Percentiles rank a stretch among this genome's conserved stretches.
Evolutionary conservation across 2,329 filamentous ascomycete species (phyloP).

Genomic region (Nemania diffusa): DNA sequence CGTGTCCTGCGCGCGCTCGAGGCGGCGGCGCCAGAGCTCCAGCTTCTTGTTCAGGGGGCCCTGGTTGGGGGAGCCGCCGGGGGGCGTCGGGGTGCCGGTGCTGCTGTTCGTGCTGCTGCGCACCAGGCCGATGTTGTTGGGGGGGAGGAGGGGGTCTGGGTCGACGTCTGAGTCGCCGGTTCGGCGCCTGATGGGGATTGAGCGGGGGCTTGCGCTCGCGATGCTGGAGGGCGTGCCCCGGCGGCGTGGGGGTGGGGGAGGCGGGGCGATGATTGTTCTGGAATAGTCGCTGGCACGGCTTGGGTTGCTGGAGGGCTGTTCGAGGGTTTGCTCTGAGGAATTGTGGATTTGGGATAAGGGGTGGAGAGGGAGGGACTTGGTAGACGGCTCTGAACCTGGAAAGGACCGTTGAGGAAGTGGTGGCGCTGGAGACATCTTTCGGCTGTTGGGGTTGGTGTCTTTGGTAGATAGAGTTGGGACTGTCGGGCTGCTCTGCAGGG

Average conservation of each 20-base stretch:
- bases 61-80: slow-evolving; percentile 38
- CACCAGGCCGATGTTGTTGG: slow-evolving; percentile 35
- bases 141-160: slow-evolving; percentile 54
- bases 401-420: slow-evolving; percentile 52
- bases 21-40: slow-evolving; percentile 75
- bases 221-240: slow-evolving; percentile 54
- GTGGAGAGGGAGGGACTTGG: slow-evolving; percentile 44
- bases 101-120: slow-evolving; percentile 40
- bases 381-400: slow-evolving; percentile 34
- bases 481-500: slow-evolving; percentile 59
- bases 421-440: slow-evolving; percentile 47
- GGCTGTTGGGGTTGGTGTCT: slow-evolving; percentile 3
- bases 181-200: slow-evolving; percentile 43
- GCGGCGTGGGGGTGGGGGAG: slow-evolving; percentile 61
- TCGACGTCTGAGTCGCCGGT: slow-evolving; percentile 55
- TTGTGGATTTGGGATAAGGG: slow-evolving; percentile 57
- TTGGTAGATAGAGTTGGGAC: slow-evolving; percentile 36
- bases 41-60: slow-evolving; percentile 70
- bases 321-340: slow-evolving; percentile 48
- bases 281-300: slow-evolving; percentile 16
- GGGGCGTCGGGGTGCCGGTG: slow-evolving; percentile 28
- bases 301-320: background rate
- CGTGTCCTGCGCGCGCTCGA: slow-evolving; percentile 70
- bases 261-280: slow-evolving; percentile 43
- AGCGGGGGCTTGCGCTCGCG: slow-evolving; percentile 40